phyloP scores from a whole-genome alignment of 2,329 filamentous ascomycete species.

The Xylariales sp. region DNA sequence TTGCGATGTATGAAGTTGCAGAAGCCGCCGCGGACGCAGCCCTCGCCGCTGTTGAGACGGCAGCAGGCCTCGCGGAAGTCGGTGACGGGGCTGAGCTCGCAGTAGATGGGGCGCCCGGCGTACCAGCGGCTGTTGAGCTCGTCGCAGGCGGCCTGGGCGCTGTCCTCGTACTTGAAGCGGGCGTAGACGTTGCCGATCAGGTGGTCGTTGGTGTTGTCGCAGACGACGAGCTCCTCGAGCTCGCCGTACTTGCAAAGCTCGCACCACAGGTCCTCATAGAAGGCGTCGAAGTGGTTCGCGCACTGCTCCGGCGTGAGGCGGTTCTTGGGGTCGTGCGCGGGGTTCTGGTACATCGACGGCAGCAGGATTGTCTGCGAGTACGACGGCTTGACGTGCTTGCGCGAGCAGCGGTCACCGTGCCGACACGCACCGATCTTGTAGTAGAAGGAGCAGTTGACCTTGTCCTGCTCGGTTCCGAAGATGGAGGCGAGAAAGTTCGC shows the following conservation, averaged over 20 bases:
- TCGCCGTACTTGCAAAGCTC: slow-evolving; percentile 99
- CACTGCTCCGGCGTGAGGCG: slow-evolving; percentile 96
- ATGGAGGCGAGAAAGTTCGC: slow-evolving; percentile 99
- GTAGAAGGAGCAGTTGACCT: slow-evolving; percentile 99
- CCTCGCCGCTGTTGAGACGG: slow-evolving; percentile 88
- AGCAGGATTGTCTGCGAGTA: slow-evolving; percentile 98
- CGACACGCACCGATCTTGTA: slow-evolving; percentile 99
- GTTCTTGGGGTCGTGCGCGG: slow-evolving; percentile 91
- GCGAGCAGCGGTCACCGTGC: slow-evolving; percentile 95
- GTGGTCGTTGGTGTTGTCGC: slow-evolving; percentile 99
- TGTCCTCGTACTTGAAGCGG: slow-evolving; percentile 99
- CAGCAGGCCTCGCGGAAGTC: slow-evolving; percentile 98
- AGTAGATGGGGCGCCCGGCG: slow-evolving; percentile 94
- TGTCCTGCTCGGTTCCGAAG: slow-evolving; percentile 99
- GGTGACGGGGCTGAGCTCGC: slow-evolving; percentile 93
- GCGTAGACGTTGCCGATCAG: slow-evolving; percentile 99
- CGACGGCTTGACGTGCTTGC: slow-evolving; percentile 98
- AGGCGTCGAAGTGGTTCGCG: slow-evolving; percentile 99
- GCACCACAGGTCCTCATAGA: slow-evolving; percentile 99
- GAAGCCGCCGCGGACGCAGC: slow-evolving; percentile 92
- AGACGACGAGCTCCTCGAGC: slow-evolving; percentile 95
- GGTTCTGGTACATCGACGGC: slow-evolving; percentile 98
- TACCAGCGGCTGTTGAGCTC: slow-evolving; percentile 95
- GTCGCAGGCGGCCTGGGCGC: slow-evolving; percentile 89
- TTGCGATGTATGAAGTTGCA: slow-evolving; percentile 99